Percentiles rank a stretch among this genome's conserved stretches.
Conservation (phyloP, 2,329 filamentous ascomycete genomes). For the Cladosporium sphaerospermum region DNA sequence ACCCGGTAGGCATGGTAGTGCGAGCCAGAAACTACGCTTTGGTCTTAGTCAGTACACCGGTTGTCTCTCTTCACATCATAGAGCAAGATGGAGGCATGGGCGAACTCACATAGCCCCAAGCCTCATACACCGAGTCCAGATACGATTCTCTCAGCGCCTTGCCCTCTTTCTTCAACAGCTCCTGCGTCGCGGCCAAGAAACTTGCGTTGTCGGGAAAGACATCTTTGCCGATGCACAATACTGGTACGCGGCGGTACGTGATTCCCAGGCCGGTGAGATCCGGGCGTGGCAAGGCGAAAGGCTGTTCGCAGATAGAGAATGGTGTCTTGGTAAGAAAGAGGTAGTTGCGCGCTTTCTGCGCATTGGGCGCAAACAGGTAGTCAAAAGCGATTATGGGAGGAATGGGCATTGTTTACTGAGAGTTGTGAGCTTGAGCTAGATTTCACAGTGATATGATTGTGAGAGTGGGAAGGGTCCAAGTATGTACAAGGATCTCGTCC, state of each 20-base stretch:
- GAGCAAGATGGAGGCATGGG: background rate
- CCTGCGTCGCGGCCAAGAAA: conserved; percentile 17
- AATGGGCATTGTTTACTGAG: background rate
- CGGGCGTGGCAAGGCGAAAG: conserved; percentile 22
- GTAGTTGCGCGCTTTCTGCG: conserved; percentile 20
- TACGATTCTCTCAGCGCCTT: conserved; percentile 14
- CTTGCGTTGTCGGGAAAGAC: conserved; percentile 22
- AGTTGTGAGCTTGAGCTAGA: background rate
- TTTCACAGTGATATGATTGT: background rate
- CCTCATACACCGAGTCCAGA: conserved; percentile 15
- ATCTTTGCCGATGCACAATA: conserved; percentile 23
- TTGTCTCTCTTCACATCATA: background rate
- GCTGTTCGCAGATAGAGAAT: conserved; percentile 24
- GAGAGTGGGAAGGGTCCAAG: too few species aligned
- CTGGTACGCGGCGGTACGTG: conserved; percentile 22
- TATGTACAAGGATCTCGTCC: too few species aligned
- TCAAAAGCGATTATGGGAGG: conserved; percentile 14
- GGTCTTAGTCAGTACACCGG: background rate
- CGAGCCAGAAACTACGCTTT: conserved; percentile 16
- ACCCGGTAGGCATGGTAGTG: conserved; percentile 15
- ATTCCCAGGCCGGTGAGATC: conserved; percentile 19
- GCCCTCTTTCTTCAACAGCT: conserved; percentile 13
- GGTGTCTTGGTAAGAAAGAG: conserved; percentile 16
- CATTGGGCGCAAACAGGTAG: conserved; percentile 20
- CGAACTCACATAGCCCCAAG: conserved; percentile 18